Evolutionary conservation across 2,329 filamentous ascomycete species (phyloP), one percentile per base, ranked within the genome.

Genomic region (Colletotrichum filicis): DNA sequence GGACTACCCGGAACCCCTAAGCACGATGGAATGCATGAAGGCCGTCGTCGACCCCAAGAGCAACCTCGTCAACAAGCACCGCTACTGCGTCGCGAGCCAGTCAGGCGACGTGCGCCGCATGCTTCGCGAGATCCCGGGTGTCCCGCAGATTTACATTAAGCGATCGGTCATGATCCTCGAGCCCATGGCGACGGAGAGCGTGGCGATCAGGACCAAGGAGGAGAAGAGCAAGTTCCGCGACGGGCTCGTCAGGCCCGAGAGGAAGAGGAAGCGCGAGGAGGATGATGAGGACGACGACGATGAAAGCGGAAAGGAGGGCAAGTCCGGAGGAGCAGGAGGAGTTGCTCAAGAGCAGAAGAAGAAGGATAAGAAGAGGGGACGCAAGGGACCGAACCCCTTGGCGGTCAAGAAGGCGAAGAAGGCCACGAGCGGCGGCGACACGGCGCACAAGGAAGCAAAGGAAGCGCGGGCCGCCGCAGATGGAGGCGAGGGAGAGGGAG

Each of bases 11-110:
- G 87, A 94, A 74, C 93, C 94, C 4, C 87, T 95, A 68, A 88
- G 88, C 66, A 89, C 92, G 46, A 79, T 90, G 68, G 93, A 94
- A 75, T 97, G 95, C 79, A 82, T 97, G 57, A 84, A 85, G 71
- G 90, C 89, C 64, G 93, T 98, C 8, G 91, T 98, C 66, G 95
- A 95, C 78, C 90, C 94, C 14, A 97, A 97, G 80, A 86, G 84
- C 63, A 90, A 86, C 74, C 88, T 89, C 52, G 88, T 89, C 71
- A 97, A 97, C 81, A 95, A 94, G 83, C 91, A 95, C 79, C 88
- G 92, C 71, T 96, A 96, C 79, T 90, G 95, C 14, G 92, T 96
- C 24, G 94, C 94, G 9, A 92, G 90, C 74, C 94, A 96, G 81
- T 92, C 93, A 75, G 82, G 86, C 28, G 89, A 90, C 55, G 87